Evolutionary conservation across 176 grass and related monocot species (phyloP).

Genomic region (Zoysia japonica): DNA sequence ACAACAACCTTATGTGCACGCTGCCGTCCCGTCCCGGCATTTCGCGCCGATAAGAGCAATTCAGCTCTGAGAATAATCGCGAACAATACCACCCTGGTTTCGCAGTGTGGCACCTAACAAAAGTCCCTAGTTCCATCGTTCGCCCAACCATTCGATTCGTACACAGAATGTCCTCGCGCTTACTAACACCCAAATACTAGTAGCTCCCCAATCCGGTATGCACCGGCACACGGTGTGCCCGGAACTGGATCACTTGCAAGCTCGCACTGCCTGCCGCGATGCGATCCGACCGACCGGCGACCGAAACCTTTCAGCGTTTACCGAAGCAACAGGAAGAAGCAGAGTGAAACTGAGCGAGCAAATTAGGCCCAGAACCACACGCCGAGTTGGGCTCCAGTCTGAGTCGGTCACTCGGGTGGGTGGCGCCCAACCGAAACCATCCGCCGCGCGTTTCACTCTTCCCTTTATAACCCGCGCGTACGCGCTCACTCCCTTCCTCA

Average conservation of each 20-base stretch:
- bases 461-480: not conserved
- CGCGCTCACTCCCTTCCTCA: not conserved
- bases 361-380: constrained; percentile 5
- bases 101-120: not conserved
- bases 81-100: not conserved
- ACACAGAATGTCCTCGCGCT: not conserved
- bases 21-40: too few species aligned
- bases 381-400: not conserved
- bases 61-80: not conserved
- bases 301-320: not conserved
- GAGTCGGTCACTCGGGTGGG: not conserved
- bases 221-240: not conserved
- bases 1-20: too few species aligned
- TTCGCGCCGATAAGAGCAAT: too few species aligned
- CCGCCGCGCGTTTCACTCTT: constrained; percentile 2
- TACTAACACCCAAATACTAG: not conserved
- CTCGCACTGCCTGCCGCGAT: not conserved
- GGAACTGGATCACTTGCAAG: not conserved
- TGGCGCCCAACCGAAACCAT: not conserved
- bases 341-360: not conserved
- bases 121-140: not conserved
- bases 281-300: not conserved
- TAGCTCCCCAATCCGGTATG: not conserved
- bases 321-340: not conserved
- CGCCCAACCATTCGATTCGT: not conserved